These are phyloP conservation scores for Sisymbrium irio DNA, from an alignment of 345 rosid species.

Conservation along the genomic window DNA sequence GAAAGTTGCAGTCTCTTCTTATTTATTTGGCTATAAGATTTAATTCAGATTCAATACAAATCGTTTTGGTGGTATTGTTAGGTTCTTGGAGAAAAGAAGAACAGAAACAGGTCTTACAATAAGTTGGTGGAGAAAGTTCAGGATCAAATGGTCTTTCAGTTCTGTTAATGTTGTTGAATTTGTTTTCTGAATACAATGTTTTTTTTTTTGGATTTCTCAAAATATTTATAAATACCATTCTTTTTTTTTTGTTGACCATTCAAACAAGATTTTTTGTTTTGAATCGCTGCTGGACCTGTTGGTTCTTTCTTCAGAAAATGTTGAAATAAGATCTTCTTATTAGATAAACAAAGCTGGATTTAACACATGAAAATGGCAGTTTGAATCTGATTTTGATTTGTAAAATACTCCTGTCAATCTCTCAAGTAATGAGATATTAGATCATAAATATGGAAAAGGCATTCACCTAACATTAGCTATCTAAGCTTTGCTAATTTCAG, in stretches of 20 bases:
- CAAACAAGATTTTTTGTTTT: too few relatives aligned
- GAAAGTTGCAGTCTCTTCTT: constrained; percentile 15
- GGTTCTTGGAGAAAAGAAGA: not conserved
- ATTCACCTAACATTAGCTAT: constrained; percentile 4
- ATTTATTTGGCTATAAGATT: constrained; percentile 12
- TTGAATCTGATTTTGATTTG: constrained; percentile 17
- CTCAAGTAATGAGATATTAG: not conserved
- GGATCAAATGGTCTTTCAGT: not conserved
- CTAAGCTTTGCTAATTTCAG: not conserved
- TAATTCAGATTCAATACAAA: constrained; percentile 24
- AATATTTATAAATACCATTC: not conserved
- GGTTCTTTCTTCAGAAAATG: not conserved
- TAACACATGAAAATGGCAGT: constrained; percentile 23
- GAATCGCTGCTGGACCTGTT: not conserved
- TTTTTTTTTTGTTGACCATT: too few relatives aligned
- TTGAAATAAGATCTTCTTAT: not conserved
- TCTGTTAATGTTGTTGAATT: constrained; percentile 7
- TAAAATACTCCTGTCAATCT: constrained; percentile 11
- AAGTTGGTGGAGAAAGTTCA: constrained; percentile 20
- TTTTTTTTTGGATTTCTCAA: not conserved
- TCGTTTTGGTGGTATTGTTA: constrained; percentile 23
- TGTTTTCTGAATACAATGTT: not conserved
- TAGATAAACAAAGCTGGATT: not conserved
- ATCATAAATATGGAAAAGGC: constrained; percentile 1
- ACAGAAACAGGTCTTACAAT: constrained; percentile 19